A percentile compares a stretch with the other conserved stretches of the same genome.
phyloP scores from a whole-genome alignment of 2,329 filamentous ascomycete species.

The Pyrenophora teres region DNA sequence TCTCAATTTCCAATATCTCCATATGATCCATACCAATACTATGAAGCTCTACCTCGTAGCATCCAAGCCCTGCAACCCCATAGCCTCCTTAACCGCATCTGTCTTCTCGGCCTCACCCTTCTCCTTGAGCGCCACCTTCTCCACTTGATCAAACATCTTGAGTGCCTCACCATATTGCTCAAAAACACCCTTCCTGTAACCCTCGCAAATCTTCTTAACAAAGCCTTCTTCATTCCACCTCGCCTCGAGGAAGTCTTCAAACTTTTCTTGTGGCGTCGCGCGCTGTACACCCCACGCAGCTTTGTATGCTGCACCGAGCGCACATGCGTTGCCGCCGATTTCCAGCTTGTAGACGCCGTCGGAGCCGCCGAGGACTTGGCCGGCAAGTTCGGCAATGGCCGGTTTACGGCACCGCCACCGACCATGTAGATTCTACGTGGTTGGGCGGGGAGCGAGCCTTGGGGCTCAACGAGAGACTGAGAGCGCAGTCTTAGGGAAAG shows the following conservation, averaged over 20 bases:
- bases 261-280: conserved; percentile 64
- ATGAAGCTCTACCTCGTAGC: not conserved
- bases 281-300: conserved; percentile 89
- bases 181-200: conserved; percentile 76
- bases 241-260: conserved; percentile 82
- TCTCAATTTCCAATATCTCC: too few species aligned
- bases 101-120: conserved; percentile 9
- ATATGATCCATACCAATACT: too few species aligned
- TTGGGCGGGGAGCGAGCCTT: conserved; percentile 72
- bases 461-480: conserved; percentile 68
- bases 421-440: conserved; percentile 92
- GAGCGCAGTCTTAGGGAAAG: conserved; percentile 88
- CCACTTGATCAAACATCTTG: conserved; percentile 62
- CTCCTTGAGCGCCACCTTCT: conserved; percentile 12
- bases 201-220: conserved; percentile 79
- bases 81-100: conserved; percentile 3
- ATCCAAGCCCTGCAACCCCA: conserved; percentile 10
- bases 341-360: conserved; percentile 94
- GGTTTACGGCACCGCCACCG: conserved; percentile 87
- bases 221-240: conserved; percentile 87
- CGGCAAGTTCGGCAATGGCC: conserved; percentile 82
- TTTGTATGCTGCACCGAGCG: conserved; percentile 92
- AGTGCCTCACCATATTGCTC: conserved; percentile 78
- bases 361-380: conserved; percentile 82
- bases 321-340: conserved; percentile 93